Percentiles rank a stretch among this genome's conserved stretches.
These are phyloP conservation scores for Amaranthus hypochondriacus DNA, from an alignment of 148 eudicot species.

Conservation along the genomic window DNA sequence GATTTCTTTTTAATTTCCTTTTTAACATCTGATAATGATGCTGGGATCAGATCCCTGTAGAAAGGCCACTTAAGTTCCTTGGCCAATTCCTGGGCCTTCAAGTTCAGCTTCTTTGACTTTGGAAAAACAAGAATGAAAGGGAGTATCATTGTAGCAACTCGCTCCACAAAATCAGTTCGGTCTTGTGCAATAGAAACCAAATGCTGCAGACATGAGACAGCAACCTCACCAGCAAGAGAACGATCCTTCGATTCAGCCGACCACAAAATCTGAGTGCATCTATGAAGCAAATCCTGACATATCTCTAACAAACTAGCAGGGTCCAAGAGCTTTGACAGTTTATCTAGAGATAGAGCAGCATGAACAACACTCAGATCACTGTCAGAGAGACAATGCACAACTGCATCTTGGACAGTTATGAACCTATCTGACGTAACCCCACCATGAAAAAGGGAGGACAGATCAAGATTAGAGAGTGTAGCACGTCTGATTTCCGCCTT, in stretches of 20 bases:
- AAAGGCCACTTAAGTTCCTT: constrained; percentile 66
- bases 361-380: constrained; percentile 71
- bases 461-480: constrained; percentile 52
- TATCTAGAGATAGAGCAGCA: constrained; percentile 56
- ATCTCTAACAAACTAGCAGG: constrained; percentile 41
- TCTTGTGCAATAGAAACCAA: constrained; percentile 33
- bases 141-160: constrained; percentile 49
- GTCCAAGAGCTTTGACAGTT: constrained; percentile 45
- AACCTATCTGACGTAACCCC: constrained; percentile 50
- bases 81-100: constrained; percentile 57
- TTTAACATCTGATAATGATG: constrained; percentile 28
- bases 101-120: constrained; percentile 56
- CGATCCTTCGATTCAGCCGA: constrained; percentile 43
- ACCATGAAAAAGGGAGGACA: constrained; percentile 36
- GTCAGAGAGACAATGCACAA: constrained; percentile 60
- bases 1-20: constrained; percentile 43
- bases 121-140: constrained; percentile 63
- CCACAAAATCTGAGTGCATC: constrained; percentile 47
- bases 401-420: constrained; percentile 56
- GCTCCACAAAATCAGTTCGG: constrained; percentile 37
- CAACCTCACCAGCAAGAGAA: constrained; percentile 43
- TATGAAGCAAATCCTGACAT: constrained; percentile 49
- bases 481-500: constrained; percentile 74
- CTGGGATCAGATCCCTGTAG: constrained; percentile 42
- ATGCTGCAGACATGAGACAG: constrained; percentile 53